Evolutionary conservation across 352 stramenopile species (phyloP).

Genomic region (Globisporangium lucens): DNA sequence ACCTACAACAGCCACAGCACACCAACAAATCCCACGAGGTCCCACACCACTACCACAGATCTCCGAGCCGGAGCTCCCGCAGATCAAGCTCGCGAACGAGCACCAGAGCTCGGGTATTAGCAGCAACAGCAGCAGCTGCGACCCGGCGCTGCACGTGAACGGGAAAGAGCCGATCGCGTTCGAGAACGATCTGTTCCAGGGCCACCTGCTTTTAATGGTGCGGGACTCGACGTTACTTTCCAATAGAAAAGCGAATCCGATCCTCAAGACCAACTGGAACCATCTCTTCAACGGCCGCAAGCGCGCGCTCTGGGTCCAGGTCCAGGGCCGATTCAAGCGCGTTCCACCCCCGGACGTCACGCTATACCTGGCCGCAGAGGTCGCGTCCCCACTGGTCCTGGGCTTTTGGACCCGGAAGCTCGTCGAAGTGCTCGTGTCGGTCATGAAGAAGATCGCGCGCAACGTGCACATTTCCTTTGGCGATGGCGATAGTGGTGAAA

Average conservation of each 20-base stretch:
- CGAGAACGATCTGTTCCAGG: constrained; percentile 43
- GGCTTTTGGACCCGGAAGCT: constrained; percentile 37
- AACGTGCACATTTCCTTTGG: constrained; percentile 42
- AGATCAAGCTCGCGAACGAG: constrained; percentile 33
- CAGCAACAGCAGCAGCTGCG: constrained; percentile 5
- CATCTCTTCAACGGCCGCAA: constrained; percentile 37
- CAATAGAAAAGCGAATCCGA: neutral
- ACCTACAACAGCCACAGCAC: neutral
- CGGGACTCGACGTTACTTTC: constrained; percentile 18
- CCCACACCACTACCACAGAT: constrained; percentile 1
- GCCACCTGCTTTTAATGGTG: constrained; percentile 36
- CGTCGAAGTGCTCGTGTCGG: constrained; percentile 30
- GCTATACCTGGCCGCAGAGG: constrained; percentile 50
- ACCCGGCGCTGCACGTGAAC: constrained; percentile 19
- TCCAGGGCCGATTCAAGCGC: constrained; percentile 63
- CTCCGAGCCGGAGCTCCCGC: constrained; percentile 22
- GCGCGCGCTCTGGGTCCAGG: constrained; percentile 46
- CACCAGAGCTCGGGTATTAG: constrained; percentile 13
- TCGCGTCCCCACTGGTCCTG: constrained; percentile 29
- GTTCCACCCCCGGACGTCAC: constrained; percentile 23
- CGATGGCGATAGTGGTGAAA: neutral
- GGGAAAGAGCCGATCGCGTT: constrained; percentile 37
- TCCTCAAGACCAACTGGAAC: constrained; percentile 17
- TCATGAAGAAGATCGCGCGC: constrained; percentile 36
- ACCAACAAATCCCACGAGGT: neutral